Percentiles rank a stretch among this genome's conserved stretches.
These are phyloP conservation scores for Cetraspora pellucida DNA, from an alignment of 192 early-diverging fungal genomes.

Conservation along the genomic window DNA sequence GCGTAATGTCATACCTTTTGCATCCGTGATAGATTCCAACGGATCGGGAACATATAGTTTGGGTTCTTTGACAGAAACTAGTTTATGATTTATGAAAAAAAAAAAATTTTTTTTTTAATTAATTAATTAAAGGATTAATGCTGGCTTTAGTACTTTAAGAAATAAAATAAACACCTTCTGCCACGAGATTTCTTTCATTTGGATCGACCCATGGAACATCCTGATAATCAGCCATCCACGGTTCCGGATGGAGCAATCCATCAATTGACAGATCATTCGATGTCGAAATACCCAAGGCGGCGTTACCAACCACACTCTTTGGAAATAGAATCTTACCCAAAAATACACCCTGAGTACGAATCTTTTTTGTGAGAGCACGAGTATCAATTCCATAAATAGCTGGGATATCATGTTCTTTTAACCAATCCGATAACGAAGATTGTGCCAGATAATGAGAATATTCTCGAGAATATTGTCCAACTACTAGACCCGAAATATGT, in stretches of 20 bases:
- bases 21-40: conserved; percentile 53
- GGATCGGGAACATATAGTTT: conserved; percentile 75
- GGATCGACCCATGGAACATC: conserved; percentile 93
- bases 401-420: conserved; percentile 90
- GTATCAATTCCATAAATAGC: conserved; percentile 96
- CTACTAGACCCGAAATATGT: conserved; percentile 89
- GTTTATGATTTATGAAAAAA: not conserved
- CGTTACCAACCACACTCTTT: conserved; percentile 50
- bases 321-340: conserved; percentile 94
- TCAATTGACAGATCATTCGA: conserved; percentile 28
- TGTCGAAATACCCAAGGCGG: conserved; percentile 46
- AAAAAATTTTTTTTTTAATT: not conserved
- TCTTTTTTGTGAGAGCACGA: conserved; percentile 95
- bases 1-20: conserved; percentile 73
- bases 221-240: conserved; percentile 69
- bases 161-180: conserved; percentile 53
- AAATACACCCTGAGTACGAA: conserved; percentile 86
- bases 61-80: conserved; percentile 83
- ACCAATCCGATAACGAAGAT: conserved; percentile 84
- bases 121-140: not conserved
- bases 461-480: conserved; percentile 89
- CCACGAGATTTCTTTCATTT: conserved; percentile 90
- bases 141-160: not conserved
- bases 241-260: conserved; percentile 31
- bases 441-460: conserved; percentile 91